Conservation (phyloP, 2,329 filamentous ascomycete species). For the Trichocomaceae sp. region DNA sequence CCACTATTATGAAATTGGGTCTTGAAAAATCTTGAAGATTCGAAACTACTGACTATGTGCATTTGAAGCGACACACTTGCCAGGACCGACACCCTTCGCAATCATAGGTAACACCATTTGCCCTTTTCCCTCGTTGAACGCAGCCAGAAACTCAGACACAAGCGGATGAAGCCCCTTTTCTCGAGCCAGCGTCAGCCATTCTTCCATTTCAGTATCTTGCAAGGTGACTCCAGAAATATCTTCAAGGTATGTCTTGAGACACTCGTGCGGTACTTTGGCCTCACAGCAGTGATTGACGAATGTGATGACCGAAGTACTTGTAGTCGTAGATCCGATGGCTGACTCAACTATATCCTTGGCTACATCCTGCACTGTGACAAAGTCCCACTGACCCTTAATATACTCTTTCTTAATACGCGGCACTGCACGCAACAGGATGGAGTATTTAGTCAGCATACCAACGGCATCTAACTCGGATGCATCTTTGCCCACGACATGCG, state of each 20-base stretch:
- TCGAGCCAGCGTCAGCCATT: neutral
- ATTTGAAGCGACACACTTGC: no score
- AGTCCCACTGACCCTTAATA: constrained; percentile 2
- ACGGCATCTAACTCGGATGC: neutral
- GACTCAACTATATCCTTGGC: neutral
- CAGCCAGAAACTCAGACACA: neutral
- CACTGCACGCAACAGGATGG: neutral
- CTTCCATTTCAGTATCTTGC: neutral
- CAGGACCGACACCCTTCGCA: constrained; percentile 20
- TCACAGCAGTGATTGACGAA: neutral
- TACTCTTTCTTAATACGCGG: neutral
- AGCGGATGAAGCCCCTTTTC: constrained; percentile 3
- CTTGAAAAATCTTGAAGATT: no score
- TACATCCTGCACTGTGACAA: constrained; percentile 1
- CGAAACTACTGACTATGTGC: no score
- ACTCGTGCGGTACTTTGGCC: neutral
- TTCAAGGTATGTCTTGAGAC: neutral
- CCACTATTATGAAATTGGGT: no score
- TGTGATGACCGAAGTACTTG: no score
- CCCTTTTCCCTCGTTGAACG: neutral
- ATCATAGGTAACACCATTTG: constrained; percentile 3
- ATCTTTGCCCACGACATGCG: neutral
- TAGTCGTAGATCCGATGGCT: neutral
- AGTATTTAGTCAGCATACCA: constrained; percentile 4
- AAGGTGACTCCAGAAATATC: neutral